Percentiles rank a stretch among this genome's conserved stretches.
These are phyloP conservation scores for Penicillium salamii DNA, from an alignment of 495 filamentous ascomycete species.

Conservation along the genomic window DNA sequence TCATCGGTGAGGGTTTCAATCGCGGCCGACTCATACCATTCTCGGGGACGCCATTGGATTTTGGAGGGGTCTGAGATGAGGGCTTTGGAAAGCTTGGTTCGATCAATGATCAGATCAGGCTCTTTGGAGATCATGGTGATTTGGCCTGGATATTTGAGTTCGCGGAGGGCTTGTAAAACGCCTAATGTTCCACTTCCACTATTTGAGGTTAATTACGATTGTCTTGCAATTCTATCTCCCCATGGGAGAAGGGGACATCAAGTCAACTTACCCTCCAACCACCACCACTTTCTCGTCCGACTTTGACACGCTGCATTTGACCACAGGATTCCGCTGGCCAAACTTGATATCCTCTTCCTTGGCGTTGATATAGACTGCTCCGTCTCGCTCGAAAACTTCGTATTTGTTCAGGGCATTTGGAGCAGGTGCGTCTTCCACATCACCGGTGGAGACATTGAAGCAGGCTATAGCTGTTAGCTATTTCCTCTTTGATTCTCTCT, in stretches of 20 bases:
- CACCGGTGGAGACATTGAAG: constrained; percentile 84
- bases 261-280: constrained; percentile 75
- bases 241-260: too few relatives aligned
- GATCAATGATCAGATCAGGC: constrained; percentile 81
- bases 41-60: constrained; percentile 66
- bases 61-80: constrained; percentile 80
- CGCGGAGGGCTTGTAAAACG: constrained; percentile 74
- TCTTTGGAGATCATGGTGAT: constrained; percentile 86
- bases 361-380: constrained; percentile 78
- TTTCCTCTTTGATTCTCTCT: too few relatives aligned
- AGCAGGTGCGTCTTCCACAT: constrained; percentile 92
- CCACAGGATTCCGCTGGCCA: constrained; percentile 65
- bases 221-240: too few relatives aligned
- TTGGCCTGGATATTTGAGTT: constrained; percentile 72
- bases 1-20: constrained; percentile 75
- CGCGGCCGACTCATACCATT: constrained; percentile 73
- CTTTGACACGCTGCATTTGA: constrained; percentile 64
- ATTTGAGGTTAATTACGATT: constrained; percentile 6
- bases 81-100: constrained; percentile 94
- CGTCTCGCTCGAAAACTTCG: constrained; percentile 73
- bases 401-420: constrained; percentile 79
- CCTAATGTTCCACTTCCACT: constrained; percentile 78
- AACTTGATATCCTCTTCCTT: constrained; percentile 78
- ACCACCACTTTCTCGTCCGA: constrained; percentile 71
- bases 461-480: constrained; percentile 59